Evolutionary conservation across 495 filamentous ascomycete genomes (phyloP).

Genomic region (Emericellopsis terricola): DNA sequence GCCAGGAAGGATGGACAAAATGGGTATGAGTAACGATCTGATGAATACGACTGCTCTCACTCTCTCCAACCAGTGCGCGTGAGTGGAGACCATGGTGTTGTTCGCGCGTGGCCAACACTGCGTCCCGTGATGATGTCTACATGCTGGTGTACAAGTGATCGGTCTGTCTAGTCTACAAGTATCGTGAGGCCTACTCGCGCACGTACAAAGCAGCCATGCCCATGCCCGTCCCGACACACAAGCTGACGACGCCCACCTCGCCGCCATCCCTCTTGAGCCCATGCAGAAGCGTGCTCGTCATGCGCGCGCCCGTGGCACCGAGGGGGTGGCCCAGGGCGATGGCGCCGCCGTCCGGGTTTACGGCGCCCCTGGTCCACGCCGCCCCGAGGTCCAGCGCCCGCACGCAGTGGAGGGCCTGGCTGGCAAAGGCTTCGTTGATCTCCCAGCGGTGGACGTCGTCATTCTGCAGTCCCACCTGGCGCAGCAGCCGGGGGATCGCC

Average conservation of each 20-base stretch:
- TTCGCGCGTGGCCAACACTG: no score
- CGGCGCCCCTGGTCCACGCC: constrained; percentile 38
- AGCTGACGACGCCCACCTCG: constrained; percentile 57
- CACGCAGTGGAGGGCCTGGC: constrained; percentile 68
- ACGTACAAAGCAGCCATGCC: constrained; percentile 79
- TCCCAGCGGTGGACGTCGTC: constrained; percentile 80
- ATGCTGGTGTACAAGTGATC: no score
- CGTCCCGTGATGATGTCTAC: no score
- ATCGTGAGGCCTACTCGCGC: constrained; percentile 62
- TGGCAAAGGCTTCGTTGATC: constrained; percentile 91
- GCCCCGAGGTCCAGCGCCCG: constrained; percentile 50
- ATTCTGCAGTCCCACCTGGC: constrained; percentile 40
- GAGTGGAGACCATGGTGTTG: no score
- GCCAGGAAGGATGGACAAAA: no score
- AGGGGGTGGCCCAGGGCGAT: constrained; percentile 88
- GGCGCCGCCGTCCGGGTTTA: constrained; percentile 86
- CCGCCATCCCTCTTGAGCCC: constrained; percentile 38
- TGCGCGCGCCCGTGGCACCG: constrained; percentile 76
- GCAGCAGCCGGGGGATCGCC: constrained; percentile 65
- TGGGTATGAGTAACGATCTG: no score
- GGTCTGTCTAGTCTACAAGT: no score
- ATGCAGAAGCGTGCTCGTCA: constrained; percentile 59
- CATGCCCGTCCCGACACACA: constrained; percentile 91
- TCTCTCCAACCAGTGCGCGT: no score
- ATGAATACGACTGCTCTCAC: no score